These are phyloP conservation scores for Barnettozyma sucrosica DNA, from an alignment of 805 yeast species.

Conservation along the genomic window DNA sequence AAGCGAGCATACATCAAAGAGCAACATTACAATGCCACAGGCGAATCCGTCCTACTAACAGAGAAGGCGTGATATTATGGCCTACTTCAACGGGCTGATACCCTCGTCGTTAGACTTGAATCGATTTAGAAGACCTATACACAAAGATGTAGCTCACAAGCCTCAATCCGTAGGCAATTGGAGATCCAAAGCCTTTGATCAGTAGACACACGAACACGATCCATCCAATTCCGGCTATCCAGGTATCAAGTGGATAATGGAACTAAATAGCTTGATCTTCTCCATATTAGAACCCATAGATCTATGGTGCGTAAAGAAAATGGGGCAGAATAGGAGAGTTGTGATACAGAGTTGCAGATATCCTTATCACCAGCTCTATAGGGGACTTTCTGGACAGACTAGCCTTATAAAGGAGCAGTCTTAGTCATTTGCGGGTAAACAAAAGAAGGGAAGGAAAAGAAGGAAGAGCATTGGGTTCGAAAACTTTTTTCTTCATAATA, in stretches of 20 bases:
- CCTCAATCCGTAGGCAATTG: conserved; percentile 3
- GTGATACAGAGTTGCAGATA: background rate
- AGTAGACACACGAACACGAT: conserved; percentile 7
- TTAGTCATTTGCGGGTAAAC: background rate
- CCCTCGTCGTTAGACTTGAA: background rate
- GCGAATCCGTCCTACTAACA: background rate
- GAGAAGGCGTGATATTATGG: background rate
- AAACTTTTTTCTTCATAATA: background rate
- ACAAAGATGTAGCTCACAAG: conserved; percentile 2
- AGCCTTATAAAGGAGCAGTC: background rate
- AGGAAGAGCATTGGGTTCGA: no score
- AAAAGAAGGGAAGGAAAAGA: no score
- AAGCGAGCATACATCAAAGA: conserved; percentile 13
- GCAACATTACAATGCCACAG: background rate
- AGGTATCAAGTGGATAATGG: conserved; percentile 9
- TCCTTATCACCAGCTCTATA: conserved; percentile 1
- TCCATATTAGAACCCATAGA: conserved; percentile 57
- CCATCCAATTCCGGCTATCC: conserved; percentile 6
- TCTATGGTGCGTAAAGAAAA: conserved; percentile 41
- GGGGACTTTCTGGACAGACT: background rate
- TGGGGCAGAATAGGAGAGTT: conserved; percentile 62
- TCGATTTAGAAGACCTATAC: background rate
- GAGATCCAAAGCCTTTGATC: background rate
- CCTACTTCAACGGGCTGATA: no score
- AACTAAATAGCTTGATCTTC: conserved; percentile 47